These are phyloP conservation scores for Metschnikowia proteae DNA, from an alignment of 805 yeast genomes.

Conservation along the genomic window DNA sequence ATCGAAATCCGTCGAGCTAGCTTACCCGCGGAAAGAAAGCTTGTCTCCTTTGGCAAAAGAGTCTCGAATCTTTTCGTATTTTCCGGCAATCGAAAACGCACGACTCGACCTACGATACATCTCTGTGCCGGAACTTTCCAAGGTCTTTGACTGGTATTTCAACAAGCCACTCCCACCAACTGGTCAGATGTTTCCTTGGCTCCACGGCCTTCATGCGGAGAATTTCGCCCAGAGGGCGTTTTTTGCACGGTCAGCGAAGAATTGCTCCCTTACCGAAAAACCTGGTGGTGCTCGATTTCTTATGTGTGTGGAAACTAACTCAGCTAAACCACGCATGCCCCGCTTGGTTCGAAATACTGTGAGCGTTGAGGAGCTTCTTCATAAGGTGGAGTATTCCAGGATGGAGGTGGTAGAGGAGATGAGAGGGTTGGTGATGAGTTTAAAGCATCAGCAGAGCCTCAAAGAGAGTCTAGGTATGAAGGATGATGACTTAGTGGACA, in stretches of 20 bases:
- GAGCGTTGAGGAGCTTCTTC: slow-evolving; percentile 50
- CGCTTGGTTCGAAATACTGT: slow-evolving; percentile 51
- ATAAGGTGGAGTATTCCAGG: slow-evolving; percentile 43
- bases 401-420: slow-evolving; percentile 21
- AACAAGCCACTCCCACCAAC: slow-evolving; percentile 54
- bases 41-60: slow-evolving; percentile 20
- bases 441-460: background rate
- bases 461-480: background rate
- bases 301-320: slow-evolving; percentile 29
- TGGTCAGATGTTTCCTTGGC: slow-evolving; percentile 79
- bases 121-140: slow-evolving; percentile 6
- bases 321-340: background rate
- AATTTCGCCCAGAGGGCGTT: slow-evolving; percentile 54
- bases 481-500: slow-evolving; percentile 18
- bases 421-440: background rate
- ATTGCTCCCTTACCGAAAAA: slow-evolving; percentile 8
- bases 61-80: slow-evolving; percentile 13
- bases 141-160: slow-evolving; percentile 37
- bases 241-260: slow-evolving; percentile 21
- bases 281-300: slow-evolving; percentile 35
- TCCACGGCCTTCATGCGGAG: slow-evolving; percentile 67
- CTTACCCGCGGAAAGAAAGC: slow-evolving; percentile 7
- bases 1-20: background rate
- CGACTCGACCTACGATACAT: slow-evolving; percentile 7
- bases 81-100: background rate